These are phyloP conservation scores for Ensete ventricosum DNA, from an alignment of 176 grass and related monocot species.

Conservation along the genomic window DNA sequence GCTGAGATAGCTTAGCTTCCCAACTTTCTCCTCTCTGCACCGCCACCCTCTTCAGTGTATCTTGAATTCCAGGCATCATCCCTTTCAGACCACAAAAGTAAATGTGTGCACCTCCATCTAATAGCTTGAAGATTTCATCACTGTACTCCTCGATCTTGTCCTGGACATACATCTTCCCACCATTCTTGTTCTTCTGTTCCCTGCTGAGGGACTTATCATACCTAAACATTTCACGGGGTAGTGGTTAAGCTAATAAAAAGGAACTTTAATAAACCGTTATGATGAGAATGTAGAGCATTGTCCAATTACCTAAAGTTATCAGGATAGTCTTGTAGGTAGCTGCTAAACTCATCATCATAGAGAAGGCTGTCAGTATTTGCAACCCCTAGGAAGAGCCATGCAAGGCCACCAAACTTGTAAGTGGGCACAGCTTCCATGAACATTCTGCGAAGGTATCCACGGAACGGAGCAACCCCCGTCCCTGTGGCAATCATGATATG, in stretches of 20 bases:
- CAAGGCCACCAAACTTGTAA: conserved; percentile 71
- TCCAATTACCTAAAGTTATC: conserved; percentile 59
- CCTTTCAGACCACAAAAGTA: conserved; percentile 91
- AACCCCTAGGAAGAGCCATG: conserved; percentile 90
- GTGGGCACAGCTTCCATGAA: conserved; percentile 93
- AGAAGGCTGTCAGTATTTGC: conserved; percentile 85
- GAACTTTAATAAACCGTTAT: neutral
- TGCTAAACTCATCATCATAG: conserved; percentile 76
- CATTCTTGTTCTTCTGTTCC: conserved; percentile 68
- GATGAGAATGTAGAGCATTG: neutral
- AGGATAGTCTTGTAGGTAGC: conserved; percentile 61
- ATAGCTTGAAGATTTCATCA: conserved; percentile 80
- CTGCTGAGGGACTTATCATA: conserved; percentile 85
- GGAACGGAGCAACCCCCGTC: conserved; percentile 79
- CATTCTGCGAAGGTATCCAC: conserved; percentile 83
- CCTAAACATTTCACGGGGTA: conserved; percentile 18
- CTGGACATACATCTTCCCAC: conserved; percentile 89
- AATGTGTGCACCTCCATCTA: conserved; percentile 67
- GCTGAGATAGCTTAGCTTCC: conserved; percentile 70
- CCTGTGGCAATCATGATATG: conserved; percentile 98
- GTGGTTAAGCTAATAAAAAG: neutral
- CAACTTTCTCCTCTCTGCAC: conserved; percentile 58
- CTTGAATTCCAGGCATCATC: conserved; percentile 98
- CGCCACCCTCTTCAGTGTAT: conserved; percentile 71
- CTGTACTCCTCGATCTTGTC: conserved; percentile 72